Conservation (phyloP, 1,284 basidiomycete genomes). For the Leccinum fuscescens region DNA sequence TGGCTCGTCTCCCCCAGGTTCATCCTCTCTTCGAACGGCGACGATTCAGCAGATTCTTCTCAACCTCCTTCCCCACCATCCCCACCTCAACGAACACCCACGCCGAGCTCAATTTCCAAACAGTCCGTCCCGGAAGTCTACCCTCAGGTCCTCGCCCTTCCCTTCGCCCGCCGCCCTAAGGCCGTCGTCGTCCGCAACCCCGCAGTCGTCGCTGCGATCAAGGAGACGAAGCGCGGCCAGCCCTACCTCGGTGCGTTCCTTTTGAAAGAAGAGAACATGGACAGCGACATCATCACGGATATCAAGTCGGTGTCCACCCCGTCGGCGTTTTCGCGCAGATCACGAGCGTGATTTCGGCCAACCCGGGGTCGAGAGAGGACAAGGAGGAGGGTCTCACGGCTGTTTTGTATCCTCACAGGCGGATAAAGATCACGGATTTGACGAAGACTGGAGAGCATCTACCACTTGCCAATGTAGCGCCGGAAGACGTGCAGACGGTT, state of each 20-base stretch:
- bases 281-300: conserved; percentile 91
- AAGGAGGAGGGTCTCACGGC: too few species aligned
- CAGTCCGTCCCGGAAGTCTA: conserved; percentile 86
- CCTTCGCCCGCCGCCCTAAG: conserved; percentile 94
- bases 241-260: conserved; percentile 98
- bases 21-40: conserved; percentile 24
- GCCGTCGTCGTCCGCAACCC: conserved; percentile 91
- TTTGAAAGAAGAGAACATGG: conserved; percentile 91
- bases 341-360: too few species aligned
- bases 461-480: too few species aligned
- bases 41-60: conserved; percentile 31
- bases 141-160: conserved; percentile 93
- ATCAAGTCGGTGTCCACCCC: conserved; percentile 68
- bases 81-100: conserved; percentile 37
- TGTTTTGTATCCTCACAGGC: too few species aligned
- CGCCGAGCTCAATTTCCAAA: conserved; percentile 68
- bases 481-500: too few species aligned
- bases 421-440: too few species aligned
- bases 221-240: conserved; percentile 95
- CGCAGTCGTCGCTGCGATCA: conserved; percentile 90
- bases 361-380: too few species aligned
- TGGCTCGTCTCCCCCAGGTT: conserved; percentile 27
- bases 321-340: too few species aligned
- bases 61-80: conserved; percentile 23
- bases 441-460: too few species aligned